Conservation (phyloP, 2,329 filamentous ascomycete genomes). For the Colletotrichum liaoningense region DNA sequence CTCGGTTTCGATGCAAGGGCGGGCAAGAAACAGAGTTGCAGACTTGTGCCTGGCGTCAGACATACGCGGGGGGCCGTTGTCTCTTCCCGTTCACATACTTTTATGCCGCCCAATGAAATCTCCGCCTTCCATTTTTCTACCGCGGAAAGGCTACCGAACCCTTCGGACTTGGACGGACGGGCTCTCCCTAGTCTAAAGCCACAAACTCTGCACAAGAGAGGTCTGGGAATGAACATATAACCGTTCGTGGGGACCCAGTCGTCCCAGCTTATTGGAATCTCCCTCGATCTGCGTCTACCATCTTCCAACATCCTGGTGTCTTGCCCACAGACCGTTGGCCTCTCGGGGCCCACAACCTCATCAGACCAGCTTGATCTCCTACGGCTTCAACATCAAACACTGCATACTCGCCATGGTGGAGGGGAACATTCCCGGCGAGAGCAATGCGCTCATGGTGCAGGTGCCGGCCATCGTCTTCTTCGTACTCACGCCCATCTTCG, state of each 20-base stretch:
- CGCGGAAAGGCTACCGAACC: background rate
- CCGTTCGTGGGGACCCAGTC: background rate
- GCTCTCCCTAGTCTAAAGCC: background rate
- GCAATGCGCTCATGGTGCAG: conserved; percentile 51
- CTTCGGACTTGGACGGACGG: background rate
- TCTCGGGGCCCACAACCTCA: background rate
- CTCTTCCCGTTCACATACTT: background rate
- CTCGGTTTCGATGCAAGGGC: background rate
- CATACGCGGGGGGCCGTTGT: background rate
- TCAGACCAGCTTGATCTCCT: background rate
- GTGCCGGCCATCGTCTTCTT: conserved; percentile 56
- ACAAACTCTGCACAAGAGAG: background rate
- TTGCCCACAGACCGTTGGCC: background rate
- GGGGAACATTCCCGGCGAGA: conserved; percentile 46
- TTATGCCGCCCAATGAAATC: background rate
- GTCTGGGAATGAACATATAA: conserved; percentile 26
- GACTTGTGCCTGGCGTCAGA: conserved; percentile 15
- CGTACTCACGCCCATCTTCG: conserved; percentile 52
- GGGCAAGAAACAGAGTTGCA: background rate
- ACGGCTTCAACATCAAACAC: background rate
- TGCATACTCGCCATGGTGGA: conserved; percentile 39
- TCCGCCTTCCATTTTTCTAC: background rate
- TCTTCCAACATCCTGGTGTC: background rate
- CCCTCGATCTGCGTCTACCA: background rate
- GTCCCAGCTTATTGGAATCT: background rate